Evolutionary conservation across 2,329 filamentous ascomycete genomes (phyloP).

Genomic region (Penicillium aurantiogriseum): DNA sequence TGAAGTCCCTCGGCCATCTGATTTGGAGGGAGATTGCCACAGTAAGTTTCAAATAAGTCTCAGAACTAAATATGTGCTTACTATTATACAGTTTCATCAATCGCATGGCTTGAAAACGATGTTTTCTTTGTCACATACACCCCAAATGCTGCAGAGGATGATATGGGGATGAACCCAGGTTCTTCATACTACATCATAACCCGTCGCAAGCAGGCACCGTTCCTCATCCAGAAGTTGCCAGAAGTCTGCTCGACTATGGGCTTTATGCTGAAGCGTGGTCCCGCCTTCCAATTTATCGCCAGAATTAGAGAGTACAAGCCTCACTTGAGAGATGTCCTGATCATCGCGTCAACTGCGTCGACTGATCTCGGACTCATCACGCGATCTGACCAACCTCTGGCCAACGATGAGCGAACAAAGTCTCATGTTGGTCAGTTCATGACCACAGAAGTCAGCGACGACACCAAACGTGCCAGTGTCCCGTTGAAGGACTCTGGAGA

Average conservation of each 20-base stretch:
- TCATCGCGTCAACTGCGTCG: slow-evolving; percentile 77
- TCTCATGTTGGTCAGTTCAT: slow-evolving; percentile 68
- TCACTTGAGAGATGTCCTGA: slow-evolving; percentile 73
- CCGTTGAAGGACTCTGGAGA: slow-evolving; percentile 64
- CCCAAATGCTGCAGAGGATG: slow-evolving; percentile 54
- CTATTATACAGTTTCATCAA: slow-evolving; percentile 61
- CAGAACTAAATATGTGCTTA: not conserved
- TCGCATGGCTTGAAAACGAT: slow-evolving; percentile 86
- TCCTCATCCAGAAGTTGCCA: slow-evolving; percentile 70
- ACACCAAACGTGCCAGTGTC: slow-evolving; percentile 74
- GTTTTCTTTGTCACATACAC: slow-evolving; percentile 80
- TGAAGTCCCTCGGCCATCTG: slow-evolving; percentile 73
- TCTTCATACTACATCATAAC: slow-evolving; percentile 80
- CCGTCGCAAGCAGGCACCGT: slow-evolving; percentile 60
- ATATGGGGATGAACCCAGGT: slow-evolving; percentile 53
- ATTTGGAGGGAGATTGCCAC: slow-evolving; percentile 62
- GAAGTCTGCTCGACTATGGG: slow-evolving; percentile 74
- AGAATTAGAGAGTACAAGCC: slow-evolving; percentile 79
- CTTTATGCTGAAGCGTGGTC: slow-evolving; percentile 54
- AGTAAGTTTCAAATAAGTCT: slow-evolving; percentile 51
- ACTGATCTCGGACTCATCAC: slow-evolving; percentile 77
- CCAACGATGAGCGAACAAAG: slow-evolving; percentile 58
- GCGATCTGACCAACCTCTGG: slow-evolving; percentile 67
- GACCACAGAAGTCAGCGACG: slow-evolving; percentile 55
- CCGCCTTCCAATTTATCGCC: slow-evolving; percentile 73